phyloP scores from a whole-genome alignment of 345 rosid genomes.

The Bruguiera sexangula region DNA sequence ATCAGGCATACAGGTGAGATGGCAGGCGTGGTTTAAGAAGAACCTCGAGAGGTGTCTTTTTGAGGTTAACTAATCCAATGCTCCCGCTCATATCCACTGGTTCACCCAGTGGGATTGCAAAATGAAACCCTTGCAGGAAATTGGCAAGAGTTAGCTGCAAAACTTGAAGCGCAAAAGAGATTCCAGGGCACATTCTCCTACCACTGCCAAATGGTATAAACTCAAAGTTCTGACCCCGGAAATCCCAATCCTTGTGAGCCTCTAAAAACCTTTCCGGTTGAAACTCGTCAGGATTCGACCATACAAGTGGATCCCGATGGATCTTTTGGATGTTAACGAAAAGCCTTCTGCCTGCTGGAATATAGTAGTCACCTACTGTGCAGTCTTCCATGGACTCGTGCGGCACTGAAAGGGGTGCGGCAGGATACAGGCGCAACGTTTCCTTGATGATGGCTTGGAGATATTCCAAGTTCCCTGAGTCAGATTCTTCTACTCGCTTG shows the following conservation, averaged over 20 bases:
- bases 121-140: conserved; percentile 6
- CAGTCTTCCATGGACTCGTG: conserved; percentile 12
- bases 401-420: not conserved
- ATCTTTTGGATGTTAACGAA: not conserved
- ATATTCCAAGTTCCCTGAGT: conserved; percentile 1
- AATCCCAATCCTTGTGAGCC: not conserved
- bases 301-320: conserved; percentile 2
- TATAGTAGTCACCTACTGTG: not conserved
- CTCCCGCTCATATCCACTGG: conserved; percentile 6
- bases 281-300: not conserved
- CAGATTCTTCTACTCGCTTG: conserved; percentile 8
- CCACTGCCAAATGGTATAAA: conserved; percentile 5
- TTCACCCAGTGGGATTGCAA: not conserved
- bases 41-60: not conserved
- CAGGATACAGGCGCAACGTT: conserved; percentile 12
- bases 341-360: conserved; percentile 6
- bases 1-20: not conserved
- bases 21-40: conserved; percentile 5
- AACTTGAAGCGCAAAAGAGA: conserved; percentile 8
- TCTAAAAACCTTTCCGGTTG: conserved; percentile 5
- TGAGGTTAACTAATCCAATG: not conserved
- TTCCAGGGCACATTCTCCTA: conserved; percentile 4
- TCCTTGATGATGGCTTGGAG: conserved; percentile 13
- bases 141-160: conserved; percentile 9
- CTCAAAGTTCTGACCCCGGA: conserved; percentile 3